Evolutionary conservation across 2,329 filamentous ascomycete genomes (phyloP).

Genomic region (Botrytis galanthina): DNA sequence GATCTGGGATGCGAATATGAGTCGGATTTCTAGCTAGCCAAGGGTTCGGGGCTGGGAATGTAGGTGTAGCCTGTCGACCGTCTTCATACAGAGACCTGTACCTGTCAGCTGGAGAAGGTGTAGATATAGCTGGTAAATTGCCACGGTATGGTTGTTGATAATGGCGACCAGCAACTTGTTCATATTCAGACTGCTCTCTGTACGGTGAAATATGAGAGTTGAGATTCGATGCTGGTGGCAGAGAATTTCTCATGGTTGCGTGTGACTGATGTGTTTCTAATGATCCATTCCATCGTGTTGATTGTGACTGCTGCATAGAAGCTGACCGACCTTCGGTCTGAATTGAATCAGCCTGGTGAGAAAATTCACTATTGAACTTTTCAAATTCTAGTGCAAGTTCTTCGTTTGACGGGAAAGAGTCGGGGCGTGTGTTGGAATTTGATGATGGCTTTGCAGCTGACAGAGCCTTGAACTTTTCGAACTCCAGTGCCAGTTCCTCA

Average conservation of each 20-base stretch:
- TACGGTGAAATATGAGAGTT: neutral
- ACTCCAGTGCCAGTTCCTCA: neutral
- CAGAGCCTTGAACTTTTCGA: neutral
- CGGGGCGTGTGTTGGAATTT: neutral
- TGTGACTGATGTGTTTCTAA: neutral
- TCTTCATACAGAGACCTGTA: neutral
- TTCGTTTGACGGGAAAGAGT: constrained; percentile 3
- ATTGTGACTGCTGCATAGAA: neutral
- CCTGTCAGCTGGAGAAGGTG: neutral
- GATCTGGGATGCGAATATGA: neutral
- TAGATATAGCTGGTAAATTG: neutral
- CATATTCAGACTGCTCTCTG: neutral
- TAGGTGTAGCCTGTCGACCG: neutral
- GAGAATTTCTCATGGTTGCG: neutral
- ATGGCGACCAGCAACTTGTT: neutral
- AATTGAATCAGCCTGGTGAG: neutral
- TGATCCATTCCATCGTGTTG: neutral
- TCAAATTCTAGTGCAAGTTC: constrained; percentile 7
- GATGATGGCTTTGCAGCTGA: neutral
- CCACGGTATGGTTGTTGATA: neutral
- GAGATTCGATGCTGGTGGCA: neutral
- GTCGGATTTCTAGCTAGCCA: neutral
- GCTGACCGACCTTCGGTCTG: neutral
- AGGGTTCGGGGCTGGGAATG: neutral
- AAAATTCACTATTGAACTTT: constrained; percentile 3